phyloP scores from a whole-genome alignment of 768 basidiomycete species.

The Brasilioporus rufonigricans region DNA sequence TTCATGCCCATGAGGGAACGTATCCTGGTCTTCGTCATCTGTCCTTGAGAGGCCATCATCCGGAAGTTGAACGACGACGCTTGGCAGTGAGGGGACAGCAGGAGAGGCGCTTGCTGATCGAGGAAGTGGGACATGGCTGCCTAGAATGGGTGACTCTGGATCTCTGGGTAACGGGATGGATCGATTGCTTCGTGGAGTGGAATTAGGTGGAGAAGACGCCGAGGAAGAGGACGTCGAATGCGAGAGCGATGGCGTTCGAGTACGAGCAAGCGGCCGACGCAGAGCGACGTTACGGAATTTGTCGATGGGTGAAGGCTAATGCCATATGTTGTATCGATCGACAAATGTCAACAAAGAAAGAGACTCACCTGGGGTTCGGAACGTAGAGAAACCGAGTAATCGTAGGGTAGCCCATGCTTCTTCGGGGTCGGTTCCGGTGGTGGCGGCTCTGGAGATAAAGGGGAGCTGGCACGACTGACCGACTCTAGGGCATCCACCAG shows the following conservation, averaged over 20 bases:
- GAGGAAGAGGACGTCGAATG: slow-evolving; percentile 55
- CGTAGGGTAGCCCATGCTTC: slow-evolving; percentile 46
- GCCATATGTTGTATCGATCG: neutral
- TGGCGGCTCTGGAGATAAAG: slow-evolving; percentile 36
- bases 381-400: slow-evolving; percentile 58
- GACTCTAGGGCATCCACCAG: slow-evolving; percentile 57
- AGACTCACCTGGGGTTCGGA: slow-evolving; percentile 57
- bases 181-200: slow-evolving; percentile 58
- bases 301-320: slow-evolving; percentile 61
- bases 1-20: neutral
- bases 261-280: slow-evolving; percentile 48
- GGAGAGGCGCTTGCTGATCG: slow-evolving; percentile 52
- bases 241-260: slow-evolving; percentile 66
- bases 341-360: neutral
- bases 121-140: slow-evolving; percentile 49
- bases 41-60: slow-evolving; percentile 14
- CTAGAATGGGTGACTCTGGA: slow-evolving; percentile 47
- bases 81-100: slow-evolving; percentile 32
- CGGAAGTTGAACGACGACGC: slow-evolving; percentile 21
- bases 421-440: slow-evolving; percentile 42
- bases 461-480: slow-evolving; percentile 54
- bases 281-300: slow-evolving; percentile 63
- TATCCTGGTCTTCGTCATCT: slow-evolving; percentile 13
- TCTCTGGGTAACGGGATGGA: slow-evolving; percentile 42
- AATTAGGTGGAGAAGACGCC: slow-evolving; percentile 55